phyloP scores from a whole-genome alignment of 768 basidiomycete genomes.

The Austroboletus eburneus region DNA sequence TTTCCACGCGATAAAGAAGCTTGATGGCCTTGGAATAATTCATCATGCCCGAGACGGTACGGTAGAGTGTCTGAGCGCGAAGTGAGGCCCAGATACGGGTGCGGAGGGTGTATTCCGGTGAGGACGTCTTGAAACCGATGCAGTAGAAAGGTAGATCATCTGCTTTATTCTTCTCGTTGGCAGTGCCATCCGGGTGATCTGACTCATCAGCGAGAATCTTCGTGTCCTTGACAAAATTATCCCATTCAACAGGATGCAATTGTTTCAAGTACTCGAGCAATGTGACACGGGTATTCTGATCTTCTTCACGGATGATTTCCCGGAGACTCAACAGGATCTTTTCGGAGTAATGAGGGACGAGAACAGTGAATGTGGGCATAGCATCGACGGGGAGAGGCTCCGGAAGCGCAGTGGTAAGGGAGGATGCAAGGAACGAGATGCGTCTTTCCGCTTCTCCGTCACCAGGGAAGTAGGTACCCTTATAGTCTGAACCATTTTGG shows the following conservation, averaged over 20 bases:
- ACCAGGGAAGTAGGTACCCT: conserved; percentile 85
- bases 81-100: conserved; percentile 99
- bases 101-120: conserved; percentile 96
- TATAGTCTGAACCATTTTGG: conserved; percentile 68
- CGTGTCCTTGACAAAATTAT: conserved; percentile 99
- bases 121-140: conserved; percentile 98
- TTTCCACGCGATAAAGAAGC: conserved; percentile 96
- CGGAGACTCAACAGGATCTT: conserved; percentile 95
- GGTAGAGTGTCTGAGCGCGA: conserved; percentile 96
- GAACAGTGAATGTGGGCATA: conserved; percentile 99
- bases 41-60: conserved; percentile 99
- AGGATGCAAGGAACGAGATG: conserved; percentile 98
- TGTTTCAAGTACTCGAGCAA: conserved; percentile 98
- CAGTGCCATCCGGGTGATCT: conserved; percentile 49
- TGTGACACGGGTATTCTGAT: conserved; percentile 94
- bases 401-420: conserved; percentile 91
- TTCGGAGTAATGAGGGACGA: conserved; percentile 98
- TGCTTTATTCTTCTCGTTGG: conserved; percentile 73
- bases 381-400: conserved; percentile 95
- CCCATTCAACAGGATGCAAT: conserved; percentile 98
- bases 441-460: conserved; percentile 96
- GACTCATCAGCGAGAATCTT: conserved; percentile 97
- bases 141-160: conserved; percentile 99
- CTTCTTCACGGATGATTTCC: conserved; percentile 98
- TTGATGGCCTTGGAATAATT: conserved; percentile 99